phyloP scores from a whole-genome alignment of 208 protist species.

The Crithidia fasciculata region DNA sequence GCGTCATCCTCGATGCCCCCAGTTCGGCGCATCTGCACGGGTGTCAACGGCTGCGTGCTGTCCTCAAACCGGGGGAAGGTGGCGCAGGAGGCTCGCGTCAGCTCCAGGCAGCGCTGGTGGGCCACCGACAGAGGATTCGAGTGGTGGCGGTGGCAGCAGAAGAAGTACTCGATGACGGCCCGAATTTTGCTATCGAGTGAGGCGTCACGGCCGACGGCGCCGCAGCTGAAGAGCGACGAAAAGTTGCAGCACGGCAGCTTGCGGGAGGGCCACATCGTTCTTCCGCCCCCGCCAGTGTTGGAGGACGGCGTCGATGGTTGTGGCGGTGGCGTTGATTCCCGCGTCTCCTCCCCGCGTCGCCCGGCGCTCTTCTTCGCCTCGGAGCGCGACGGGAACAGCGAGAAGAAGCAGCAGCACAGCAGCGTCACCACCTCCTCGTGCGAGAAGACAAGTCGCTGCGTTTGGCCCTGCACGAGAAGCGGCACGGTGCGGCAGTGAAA shows the following conservation, averaged over 20 bases:
- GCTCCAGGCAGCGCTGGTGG: conserved; percentile 35
- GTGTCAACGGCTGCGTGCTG: conserved; percentile 34
- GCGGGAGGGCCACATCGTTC: conserved; percentile 24
- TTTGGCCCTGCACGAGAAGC: conserved; percentile 37
- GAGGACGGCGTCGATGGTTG: background rate
- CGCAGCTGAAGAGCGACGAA: conserved; percentile 46
- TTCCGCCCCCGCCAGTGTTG: background rate
- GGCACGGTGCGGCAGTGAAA: conserved; percentile 28
- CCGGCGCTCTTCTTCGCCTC: conserved; percentile 8
- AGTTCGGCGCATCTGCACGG: conserved; percentile 24
- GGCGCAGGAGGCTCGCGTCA: conserved; percentile 37
- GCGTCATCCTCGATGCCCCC: conserved; percentile 74
- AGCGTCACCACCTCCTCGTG: conserved; percentile 45
- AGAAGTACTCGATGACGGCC: conserved; percentile 68
- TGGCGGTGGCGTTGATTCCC: too few relatives aligned
- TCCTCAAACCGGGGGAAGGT: conserved; percentile 50
- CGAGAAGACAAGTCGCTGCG: conserved; percentile 30
- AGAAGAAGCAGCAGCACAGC: conserved; percentile 73
- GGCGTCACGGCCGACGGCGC: conserved; percentile 20
- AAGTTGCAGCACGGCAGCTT: conserved; percentile 58
- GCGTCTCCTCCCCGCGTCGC: background rate
- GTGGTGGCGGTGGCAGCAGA: conserved; percentile 27
- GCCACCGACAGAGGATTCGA: conserved; percentile 8
- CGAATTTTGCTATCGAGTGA: conserved; percentile 54
- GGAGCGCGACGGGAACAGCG: conserved; percentile 59